Percentiles rank a stretch among this genome's conserved stretches.
Evolutionary conservation across 352 stramenopile species (phyloP).

Genomic region (Phytophthora syringae): DNA sequence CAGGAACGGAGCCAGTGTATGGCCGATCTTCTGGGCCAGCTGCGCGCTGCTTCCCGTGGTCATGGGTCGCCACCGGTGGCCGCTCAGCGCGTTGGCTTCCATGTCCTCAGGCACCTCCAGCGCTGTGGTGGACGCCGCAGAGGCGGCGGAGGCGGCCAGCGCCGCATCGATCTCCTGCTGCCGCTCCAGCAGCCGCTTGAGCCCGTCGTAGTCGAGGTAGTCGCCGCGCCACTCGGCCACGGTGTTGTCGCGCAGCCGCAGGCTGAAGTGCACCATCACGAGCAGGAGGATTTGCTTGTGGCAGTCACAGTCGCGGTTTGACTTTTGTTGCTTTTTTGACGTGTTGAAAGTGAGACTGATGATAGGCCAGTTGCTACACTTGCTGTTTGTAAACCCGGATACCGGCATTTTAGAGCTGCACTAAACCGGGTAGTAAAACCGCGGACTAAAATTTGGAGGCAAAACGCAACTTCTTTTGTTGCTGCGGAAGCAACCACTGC

Average conservation of each 20-base stretch:
- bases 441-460: neutral
- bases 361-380: neutral
- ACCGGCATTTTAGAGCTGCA: neutral
- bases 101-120: constrained; percentile 33
- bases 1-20: constrained; percentile 39
- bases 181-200: constrained; percentile 87
- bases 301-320: neutral
- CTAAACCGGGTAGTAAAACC: neutral
- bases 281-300: constrained; percentile 21
- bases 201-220: constrained; percentile 90
- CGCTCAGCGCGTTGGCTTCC: constrained; percentile 29
- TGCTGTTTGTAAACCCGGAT: constrained; percentile 8
- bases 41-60: constrained; percentile 26
- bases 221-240: constrained; percentile 88
- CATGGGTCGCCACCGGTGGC: constrained; percentile 43
- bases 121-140: constrained; percentile 22
- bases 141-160: constrained; percentile 20
- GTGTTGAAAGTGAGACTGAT: constrained; percentile 12
- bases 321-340: too few species aligned
- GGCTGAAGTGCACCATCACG: constrained; percentile 80
- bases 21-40: constrained; percentile 22
- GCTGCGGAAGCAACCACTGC: neutral
- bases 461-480: neutral
- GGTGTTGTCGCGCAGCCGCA: constrained; percentile 82
- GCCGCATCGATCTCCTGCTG: constrained; percentile 54